phyloP scores from a whole-genome alignment of 106 monocot genomes.

The Dendrobium officinale region DNA sequence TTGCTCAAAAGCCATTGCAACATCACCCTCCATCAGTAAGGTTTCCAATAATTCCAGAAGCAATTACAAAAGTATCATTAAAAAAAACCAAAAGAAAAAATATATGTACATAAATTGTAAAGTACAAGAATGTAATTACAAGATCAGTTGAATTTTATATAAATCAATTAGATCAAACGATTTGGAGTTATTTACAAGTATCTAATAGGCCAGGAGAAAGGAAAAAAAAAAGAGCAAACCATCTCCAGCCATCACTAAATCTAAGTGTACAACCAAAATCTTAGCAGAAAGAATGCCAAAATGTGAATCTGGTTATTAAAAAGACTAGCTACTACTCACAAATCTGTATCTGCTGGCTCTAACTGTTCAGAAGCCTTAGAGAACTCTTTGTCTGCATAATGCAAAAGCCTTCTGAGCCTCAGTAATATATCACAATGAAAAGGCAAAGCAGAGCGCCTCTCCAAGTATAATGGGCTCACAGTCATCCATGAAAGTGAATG shows the following conservation, averaged over 20 bases:
- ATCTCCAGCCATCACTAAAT: slow-evolving; percentile 1
- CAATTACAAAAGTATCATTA: too few species aligned
- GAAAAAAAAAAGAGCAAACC: not conserved
- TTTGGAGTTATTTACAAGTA: not conserved
- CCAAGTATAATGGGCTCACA: slow-evolving; percentile 58
- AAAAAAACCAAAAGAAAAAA: not conserved
- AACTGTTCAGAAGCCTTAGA: slow-evolving; percentile 5
- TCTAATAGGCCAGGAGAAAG: not conserved
- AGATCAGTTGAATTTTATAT: not conserved
- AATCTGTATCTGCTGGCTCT: not conserved
- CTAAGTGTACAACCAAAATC: not conserved
- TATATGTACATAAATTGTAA: not conserved
- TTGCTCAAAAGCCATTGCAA: too few species aligned
- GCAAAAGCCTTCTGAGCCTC: slow-evolving; percentile 62
- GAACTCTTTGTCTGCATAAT: slow-evolving; percentile 73
- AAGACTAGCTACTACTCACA: not conserved
- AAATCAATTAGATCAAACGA: not conserved
- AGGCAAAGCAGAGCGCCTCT: slow-evolving; percentile 67
- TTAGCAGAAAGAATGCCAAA: not conserved
- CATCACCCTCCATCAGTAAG: too few species aligned
- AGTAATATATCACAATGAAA: slow-evolving; percentile 84
- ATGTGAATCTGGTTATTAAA: not conserved
- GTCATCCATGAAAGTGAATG: slow-evolving; percentile 90
- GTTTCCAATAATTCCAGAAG: too few species aligned
- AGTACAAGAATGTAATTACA: not conserved